Base-by-base conservation (phyloP, 768 basidiomycete species). In the Boletus tylopilopsis region DNA sequence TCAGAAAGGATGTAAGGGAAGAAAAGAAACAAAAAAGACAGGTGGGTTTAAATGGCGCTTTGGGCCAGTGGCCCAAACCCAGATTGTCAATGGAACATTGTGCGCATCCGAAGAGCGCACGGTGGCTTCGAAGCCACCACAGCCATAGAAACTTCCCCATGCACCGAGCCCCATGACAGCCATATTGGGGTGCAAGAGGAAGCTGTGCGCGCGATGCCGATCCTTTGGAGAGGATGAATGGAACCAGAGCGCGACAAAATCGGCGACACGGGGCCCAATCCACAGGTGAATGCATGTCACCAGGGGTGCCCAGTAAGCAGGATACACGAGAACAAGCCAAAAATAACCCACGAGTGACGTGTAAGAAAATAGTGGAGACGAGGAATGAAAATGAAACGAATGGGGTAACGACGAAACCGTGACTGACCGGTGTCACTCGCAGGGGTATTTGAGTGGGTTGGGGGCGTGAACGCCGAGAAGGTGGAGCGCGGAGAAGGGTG, bases 361-460 rank as follows among this genome's bases (percentile, higher is more conserved):
- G 12, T 11, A 29, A 29, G 2, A 4, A 7, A 18, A 13, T 32
- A n/a, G 9, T 23, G 4, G n/a, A 47, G n/a, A 21, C 6, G 11
- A 30, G 11, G 39, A 15, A 50, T 22, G 23, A 5, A n/a, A 36
- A 13, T 5, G 15, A 42, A 49, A 27, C 29, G 16, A 22, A 36
- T 8, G n/a, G n/a, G 11, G 15, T 5, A 9, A 18, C 12, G 38
- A 41, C 38, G 25, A 50, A 42, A 37, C 3, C 1, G 16, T 19
- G 25, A 59, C 64, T 66, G 50, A 68, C 64, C 62, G 2, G 41
- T 21, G 32, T 66, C 64, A 15, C 66, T 66, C 23, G 49, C 50
- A 24, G 64, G 64, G 9, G 64, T 66, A 11, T 56, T 54, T 7
- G 61, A 47, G 18, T 68, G 59, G 3, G 58, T 48, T 24, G 66